phyloP scores from a whole-genome alignment of 78 protist species.

The Salpingoeca rosetta region DNA sequence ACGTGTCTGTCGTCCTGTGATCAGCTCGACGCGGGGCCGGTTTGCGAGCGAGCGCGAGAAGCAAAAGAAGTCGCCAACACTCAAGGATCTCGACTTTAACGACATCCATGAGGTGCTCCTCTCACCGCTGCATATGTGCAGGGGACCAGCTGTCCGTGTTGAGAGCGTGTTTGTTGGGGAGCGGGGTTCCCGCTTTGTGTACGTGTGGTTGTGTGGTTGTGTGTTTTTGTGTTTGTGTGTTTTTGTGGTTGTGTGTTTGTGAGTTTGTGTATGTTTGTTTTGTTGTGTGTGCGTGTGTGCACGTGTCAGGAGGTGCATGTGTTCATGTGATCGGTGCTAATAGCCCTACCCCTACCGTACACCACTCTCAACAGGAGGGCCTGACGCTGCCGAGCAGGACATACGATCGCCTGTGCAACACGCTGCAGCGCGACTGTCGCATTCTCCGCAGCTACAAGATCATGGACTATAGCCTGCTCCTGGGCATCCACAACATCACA shows the following conservation, averaged over 20 bases:
- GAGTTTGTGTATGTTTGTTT: too few species aligned
- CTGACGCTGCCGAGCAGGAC: not conserved
- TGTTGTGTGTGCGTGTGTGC: not conserved
- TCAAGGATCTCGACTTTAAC: slow-evolving; percentile 19
- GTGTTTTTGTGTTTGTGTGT: too few species aligned
- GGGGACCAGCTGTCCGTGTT: too few species aligned
- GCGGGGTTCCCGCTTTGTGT: too few species aligned
- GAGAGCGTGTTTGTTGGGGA: too few species aligned
- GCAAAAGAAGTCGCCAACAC: not conserved
- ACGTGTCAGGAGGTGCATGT: not conserved
- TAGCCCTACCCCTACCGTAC: too few species aligned
- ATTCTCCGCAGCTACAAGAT: slow-evolving; percentile 48
- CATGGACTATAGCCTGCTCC: slow-evolving; percentile 73
- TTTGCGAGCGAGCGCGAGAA: not conserved
- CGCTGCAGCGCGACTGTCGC: slow-evolving; percentile 14
- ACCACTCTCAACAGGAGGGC: too few species aligned
- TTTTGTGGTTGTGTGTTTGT: too few species aligned
- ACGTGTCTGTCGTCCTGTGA: not conserved
- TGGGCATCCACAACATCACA: slow-evolving; percentile 57
- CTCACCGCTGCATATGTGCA: too few species aligned
- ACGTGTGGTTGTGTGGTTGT: too few species aligned
- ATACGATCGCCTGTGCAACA: not conserved
- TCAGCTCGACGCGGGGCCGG: slow-evolving; percentile 4
- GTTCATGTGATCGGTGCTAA: not conserved
- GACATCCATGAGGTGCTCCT: not conserved